These are phyloP conservation scores for Colletotrichum orchidophilum DNA, from an alignment of 2,329 filamentous ascomycete genomes.

Conservation along the genomic window DNA sequence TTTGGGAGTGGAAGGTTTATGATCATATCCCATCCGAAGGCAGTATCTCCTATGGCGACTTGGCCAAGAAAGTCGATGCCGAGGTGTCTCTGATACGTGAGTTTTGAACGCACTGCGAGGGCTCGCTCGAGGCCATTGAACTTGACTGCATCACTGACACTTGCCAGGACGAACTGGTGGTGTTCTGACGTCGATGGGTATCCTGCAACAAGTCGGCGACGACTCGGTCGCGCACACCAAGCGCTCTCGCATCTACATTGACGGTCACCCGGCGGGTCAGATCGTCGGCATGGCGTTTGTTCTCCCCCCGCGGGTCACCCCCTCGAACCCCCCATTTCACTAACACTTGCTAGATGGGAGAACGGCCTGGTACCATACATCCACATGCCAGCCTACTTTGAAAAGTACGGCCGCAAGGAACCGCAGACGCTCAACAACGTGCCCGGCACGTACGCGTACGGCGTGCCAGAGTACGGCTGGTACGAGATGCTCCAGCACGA, in stretches of 20 bases:
- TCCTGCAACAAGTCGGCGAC: slow-evolving; percentile 25
- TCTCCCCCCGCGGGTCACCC: not conserved
- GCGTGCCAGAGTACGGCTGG: slow-evolving; percentile 41
- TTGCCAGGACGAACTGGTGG: slow-evolving; percentile 11
- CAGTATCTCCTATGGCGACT: slow-evolving; percentile 40
- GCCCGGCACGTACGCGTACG: slow-evolving; percentile 41
- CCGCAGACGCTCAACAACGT: slow-evolving; percentile 40
- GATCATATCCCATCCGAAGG: slow-evolving; percentile 43
- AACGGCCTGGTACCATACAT: slow-evolving; percentile 27
- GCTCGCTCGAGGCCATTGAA: no score
- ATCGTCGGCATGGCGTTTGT: slow-evolving; percentile 28
- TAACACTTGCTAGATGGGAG: slow-evolving; percentile 7
- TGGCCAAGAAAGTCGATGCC: slow-evolving; percentile 42
- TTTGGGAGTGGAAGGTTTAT: slow-evolving; percentile 46
- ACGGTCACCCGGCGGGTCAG: slow-evolving; percentile 19
- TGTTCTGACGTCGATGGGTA: slow-evolving; percentile 21
- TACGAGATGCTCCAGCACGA: slow-evolving; percentile 44
- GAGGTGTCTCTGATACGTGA: slow-evolving; percentile 41
- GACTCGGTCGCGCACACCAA: slow-evolving; percentile 28
- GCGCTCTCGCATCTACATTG: slow-evolving; percentile 21
- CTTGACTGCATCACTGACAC: not conserved
- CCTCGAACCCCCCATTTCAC: not conserved
- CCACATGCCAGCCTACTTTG: slow-evolving; percentile 44
- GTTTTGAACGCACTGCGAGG: not conserved
- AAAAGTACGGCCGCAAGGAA: slow-evolving; percentile 43